Conservation (phyloP, 176 grass and related monocot genomes). For the Themeda triandra region DNA sequence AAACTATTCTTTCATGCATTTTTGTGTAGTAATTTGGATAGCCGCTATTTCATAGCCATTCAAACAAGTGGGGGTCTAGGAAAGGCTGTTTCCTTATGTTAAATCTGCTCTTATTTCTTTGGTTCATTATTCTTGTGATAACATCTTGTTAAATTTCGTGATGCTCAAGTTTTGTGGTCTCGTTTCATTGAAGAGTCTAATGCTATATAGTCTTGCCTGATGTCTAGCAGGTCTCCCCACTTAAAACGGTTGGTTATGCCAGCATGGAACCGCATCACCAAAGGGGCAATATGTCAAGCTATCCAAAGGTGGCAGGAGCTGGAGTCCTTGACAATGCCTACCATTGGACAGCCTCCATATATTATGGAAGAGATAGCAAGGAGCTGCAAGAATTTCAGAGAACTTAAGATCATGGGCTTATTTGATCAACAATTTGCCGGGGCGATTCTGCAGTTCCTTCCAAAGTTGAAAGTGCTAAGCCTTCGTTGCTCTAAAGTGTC, state of each 20-base stretch:
- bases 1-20: not conserved
- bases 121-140: not conserved
- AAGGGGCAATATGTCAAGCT: conserved; percentile 59
- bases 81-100: conserved; percentile 13
- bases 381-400: conserved; percentile 79
- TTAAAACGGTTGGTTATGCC: conserved; percentile 88
- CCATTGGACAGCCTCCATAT: conserved; percentile 64
- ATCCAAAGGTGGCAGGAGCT: conserved; percentile 72
- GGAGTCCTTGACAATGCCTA: conserved; percentile 93
- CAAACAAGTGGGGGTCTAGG: not conserved
- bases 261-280: conserved; percentile 93
- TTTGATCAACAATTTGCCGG: conserved; percentile 66
- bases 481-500: conserved; percentile 82
- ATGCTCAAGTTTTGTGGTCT: not conserved
- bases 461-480: conserved; percentile 84
- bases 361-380: conserved; percentile 85
- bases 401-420: conserved; percentile 92
- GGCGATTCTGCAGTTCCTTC: conserved; percentile 53
- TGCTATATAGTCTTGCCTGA: not conserved
- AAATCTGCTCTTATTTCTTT: not conserved
- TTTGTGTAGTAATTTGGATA: not conserved
- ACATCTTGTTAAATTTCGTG: conserved; percentile 12
- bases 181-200: conserved; percentile 18
- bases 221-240: conserved; percentile 65
- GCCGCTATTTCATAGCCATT: not conserved